These are phyloP conservation scores for Termitomyces sp. DNA, from an alignment of 768 basidiomycete genomes.

Conservation along the genomic window DNA sequence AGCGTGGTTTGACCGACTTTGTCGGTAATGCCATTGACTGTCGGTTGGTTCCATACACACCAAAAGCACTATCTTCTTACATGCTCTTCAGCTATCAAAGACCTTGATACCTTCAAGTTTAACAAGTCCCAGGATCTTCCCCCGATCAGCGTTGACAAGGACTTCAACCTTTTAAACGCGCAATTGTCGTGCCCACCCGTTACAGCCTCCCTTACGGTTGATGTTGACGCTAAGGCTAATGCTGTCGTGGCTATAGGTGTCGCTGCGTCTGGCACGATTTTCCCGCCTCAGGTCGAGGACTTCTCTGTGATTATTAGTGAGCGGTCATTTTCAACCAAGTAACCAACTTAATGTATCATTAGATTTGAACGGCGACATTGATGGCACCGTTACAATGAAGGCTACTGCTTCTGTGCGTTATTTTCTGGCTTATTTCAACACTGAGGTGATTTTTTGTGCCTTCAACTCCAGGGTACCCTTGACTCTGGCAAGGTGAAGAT, in stretches of 20 bases:
- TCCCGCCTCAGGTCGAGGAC: slow-evolving; percentile 20
- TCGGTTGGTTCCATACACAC: slow-evolving; percentile 6
- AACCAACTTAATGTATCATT: neutral
- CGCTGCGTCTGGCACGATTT: slow-evolving; percentile 18
- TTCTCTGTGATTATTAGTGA: slow-evolving; percentile 30
- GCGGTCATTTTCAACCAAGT: slow-evolving; percentile 6
- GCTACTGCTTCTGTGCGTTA: slow-evolving; percentile 28
- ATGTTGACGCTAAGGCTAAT: slow-evolving; percentile 19
- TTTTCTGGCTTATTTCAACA: neutral
- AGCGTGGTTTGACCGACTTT: slow-evolving; percentile 22
- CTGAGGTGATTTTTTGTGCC: neutral
- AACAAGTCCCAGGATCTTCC: slow-evolving; percentile 23
- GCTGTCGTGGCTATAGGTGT: slow-evolving; percentile 21
- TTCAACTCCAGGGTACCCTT: slow-evolving; percentile 24
- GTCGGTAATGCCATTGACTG: slow-evolving; percentile 22
- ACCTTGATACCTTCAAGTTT: slow-evolving; percentile 24
- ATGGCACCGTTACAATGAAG: slow-evolving; percentile 29
- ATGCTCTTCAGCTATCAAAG: slow-evolving; percentile 12
- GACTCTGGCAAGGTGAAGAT: slow-evolving; percentile 37
- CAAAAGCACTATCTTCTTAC: neutral
- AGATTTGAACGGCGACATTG: slow-evolving; percentile 32
- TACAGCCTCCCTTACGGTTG: slow-evolving; percentile 12
- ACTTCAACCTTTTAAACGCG: slow-evolving; percentile 22
- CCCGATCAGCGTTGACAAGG: slow-evolving; percentile 26
- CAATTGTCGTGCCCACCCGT: slow-evolving; percentile 17